Evolutionary conservation across 2,329 filamentous ascomycete species (phyloP).

Genomic region (Colletotrichum sp.): DNA sequence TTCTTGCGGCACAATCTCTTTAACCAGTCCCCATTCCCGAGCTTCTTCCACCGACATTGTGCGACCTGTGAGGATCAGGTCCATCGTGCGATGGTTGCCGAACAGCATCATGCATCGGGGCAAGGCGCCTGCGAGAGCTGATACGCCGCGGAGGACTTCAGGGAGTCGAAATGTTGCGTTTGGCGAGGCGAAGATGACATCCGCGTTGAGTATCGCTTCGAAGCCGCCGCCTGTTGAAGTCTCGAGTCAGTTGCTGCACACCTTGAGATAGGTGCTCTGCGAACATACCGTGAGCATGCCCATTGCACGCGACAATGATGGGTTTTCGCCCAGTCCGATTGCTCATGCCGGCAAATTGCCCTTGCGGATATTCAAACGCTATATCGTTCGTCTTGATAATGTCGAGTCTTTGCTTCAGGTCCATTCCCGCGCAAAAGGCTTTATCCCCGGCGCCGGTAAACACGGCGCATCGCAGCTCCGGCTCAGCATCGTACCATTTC

Average conservation of each 20-base stretch:
- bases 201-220: conserved; percentile 47
- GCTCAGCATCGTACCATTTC: conserved; percentile 55
- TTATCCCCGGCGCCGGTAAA: conserved; percentile 55
- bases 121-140: conserved; percentile 61
- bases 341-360: conserved; percentile 38
- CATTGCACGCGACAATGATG: conserved; percentile 34
- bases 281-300: conserved; percentile 34
- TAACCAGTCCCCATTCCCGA: conserved; percentile 33
- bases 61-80: conserved; percentile 34
- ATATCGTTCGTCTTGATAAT: conserved; percentile 31
- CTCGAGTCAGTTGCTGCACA: not conserved
- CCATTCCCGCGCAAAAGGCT: conserved; percentile 59
- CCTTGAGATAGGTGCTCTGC: not conserved
- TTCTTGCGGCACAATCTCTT: conserved; percentile 34
- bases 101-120: conserved; percentile 48
- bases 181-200: conserved; percentile 61
- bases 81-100: conserved; percentile 37
- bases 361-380: conserved; percentile 36
- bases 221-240: conserved; percentile 31
- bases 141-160: conserved; percentile 63
- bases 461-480: conserved; percentile 52
- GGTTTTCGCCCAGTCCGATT: conserved; percentile 38
- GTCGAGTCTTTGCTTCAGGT: conserved; percentile 52
- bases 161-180: conserved; percentile 60
- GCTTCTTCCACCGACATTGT: conserved; percentile 30